phyloP scores from a whole-genome alignment of 2,329 filamentous ascomycete genomes.

The Macrophomina pseudophaseolina region DNA sequence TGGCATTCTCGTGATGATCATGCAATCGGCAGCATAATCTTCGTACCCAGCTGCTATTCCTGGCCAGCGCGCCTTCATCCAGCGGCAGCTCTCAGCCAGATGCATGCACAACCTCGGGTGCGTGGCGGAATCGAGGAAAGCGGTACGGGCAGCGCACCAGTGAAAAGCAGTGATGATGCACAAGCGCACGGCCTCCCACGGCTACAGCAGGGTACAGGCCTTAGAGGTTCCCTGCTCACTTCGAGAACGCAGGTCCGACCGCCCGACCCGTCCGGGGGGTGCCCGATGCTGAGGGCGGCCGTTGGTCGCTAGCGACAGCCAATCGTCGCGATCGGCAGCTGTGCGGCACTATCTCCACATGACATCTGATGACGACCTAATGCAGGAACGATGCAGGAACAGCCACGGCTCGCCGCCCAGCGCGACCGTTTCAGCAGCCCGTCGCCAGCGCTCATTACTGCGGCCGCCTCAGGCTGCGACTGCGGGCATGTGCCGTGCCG shows the following conservation, averaged over 20 bases:
- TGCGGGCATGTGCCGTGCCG: conserved; percentile 1
- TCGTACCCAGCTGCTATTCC: conserved; percentile 25
- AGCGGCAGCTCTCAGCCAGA: conserved; percentile 3
- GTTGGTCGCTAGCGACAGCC: conserved; percentile 21
- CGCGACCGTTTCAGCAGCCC: conserved; percentile 24
- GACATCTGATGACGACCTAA: conserved; percentile 34
- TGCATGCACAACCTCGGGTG: conserved; percentile 26
- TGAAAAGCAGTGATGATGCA: conserved; percentile 19
- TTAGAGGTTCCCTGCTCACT: neutral
- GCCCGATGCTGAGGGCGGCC: conserved; percentile 17
- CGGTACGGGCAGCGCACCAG: conserved; percentile 15
- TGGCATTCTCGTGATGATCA: conserved; percentile 27
- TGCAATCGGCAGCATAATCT: conserved; percentile 25
- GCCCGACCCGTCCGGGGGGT: conserved; percentile 18
- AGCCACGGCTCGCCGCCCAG: conserved; percentile 14
- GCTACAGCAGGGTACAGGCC: conserved; percentile 30
- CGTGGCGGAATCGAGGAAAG: conserved; percentile 16
- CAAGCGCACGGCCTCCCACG: conserved; percentile 34
- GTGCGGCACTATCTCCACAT: conserved; percentile 18
- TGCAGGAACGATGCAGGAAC: conserved; percentile 51
- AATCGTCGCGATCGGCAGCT: conserved; percentile 25
- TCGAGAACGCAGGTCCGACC: conserved; percentile 25
- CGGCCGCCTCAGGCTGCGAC: conserved; percentile 11
- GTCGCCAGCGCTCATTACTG: neutral
- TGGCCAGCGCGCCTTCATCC: neutral